Base-by-base conservation (phyloP, 2,329 filamentous ascomycete species). In the Harringtonia lauricola region DNA sequence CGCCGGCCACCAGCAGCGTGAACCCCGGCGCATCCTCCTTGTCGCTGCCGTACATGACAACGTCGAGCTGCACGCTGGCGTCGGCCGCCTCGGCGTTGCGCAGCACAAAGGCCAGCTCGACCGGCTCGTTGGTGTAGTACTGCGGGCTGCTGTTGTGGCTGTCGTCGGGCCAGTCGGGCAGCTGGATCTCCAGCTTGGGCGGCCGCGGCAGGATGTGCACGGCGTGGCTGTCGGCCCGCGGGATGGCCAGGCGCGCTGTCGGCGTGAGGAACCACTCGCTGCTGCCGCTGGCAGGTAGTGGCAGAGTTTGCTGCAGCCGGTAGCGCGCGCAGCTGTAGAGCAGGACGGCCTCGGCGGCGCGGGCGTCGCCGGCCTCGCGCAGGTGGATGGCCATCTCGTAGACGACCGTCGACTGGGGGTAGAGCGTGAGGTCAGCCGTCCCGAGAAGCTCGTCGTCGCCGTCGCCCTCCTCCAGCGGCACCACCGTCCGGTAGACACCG, bases 181-280 rank as follows among this genome's bases (percentile, higher is more conserved):
- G 64, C 22, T 67, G 72, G 37, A 98, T 76, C 52, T 86, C 80
- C 66, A 98, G 79, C 62, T 95, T 96, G 1, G 92, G 92, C 24
- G 90, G 92, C 51, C 94, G 85, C 2, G 92, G 90, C 43, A 88
- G 71, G 21, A 98, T 79, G 44, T 77, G 81, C 44, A 94, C 74
- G 2, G 66, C 65, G 29, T 74, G 67, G 9, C 74, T 64, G 38
- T 72, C 66, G 12, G 62, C 51, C 9, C 76, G 68, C 24, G 69
- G 61, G 18, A 75, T 59, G 24, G 63, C 66, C 46, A 69, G 70
- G 42, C 62, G 68, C 0, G 59, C 57, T 14, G 64, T 61, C 3
- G 61, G 59, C 8, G 64, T 58, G 3, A 66, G 59, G 46, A 71
- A 72, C 76, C 77, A 81, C 1, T n/a, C n/a, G n/a, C n/a, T 70